Conservation (phyloP, 2,329 filamentous ascomycete genomes). For the Plenodomus lindquistii region DNA sequence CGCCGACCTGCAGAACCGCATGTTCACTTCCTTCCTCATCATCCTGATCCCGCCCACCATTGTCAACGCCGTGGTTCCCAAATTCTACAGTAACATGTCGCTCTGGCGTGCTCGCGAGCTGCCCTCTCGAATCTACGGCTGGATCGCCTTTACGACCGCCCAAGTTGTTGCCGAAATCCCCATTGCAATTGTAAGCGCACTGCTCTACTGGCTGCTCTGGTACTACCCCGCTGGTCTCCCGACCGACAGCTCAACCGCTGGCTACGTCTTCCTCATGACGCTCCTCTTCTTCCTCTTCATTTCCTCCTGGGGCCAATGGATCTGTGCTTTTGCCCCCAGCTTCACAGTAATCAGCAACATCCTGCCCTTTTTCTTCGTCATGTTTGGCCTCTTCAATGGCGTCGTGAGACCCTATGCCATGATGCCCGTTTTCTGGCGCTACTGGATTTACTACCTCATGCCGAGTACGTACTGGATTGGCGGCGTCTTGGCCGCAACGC, state of each 20-base stretch:
- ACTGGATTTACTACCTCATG: constrained; percentile 72
- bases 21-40: constrained; percentile 72
- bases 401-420: constrained; percentile 69
- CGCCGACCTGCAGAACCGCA: constrained; percentile 73
- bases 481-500: constrained; percentile 67
- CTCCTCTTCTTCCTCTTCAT: constrained; percentile 78
- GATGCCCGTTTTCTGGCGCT: constrained; percentile 72
- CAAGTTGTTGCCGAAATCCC: constrained; percentile 75
- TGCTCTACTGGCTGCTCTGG: constrained; percentile 75
- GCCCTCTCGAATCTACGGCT: constrained; percentile 75
- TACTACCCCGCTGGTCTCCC: constrained; percentile 77
- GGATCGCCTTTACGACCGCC: constrained; percentile 68
- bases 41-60: constrained; percentile 67
- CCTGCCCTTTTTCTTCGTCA: constrained; percentile 80
- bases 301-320: constrained; percentile 79
- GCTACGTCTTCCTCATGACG: constrained; percentile 79
- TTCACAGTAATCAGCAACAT: constrained; percentile 77
- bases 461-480: constrained; percentile 73
- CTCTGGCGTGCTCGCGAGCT: constrained; percentile 76
- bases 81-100: constrained; percentile 73
- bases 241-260: constrained; percentile 64
- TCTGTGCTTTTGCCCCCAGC: constrained; percentile 77
- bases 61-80: constrained; percentile 75
- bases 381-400: constrained; percentile 77
- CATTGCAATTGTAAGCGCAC: constrained; percentile 63